These are phyloP conservation scores for Ustulina deusta DNA, from an alignment of 2,329 filamentous ascomycete species.

Conservation along the genomic window DNA sequence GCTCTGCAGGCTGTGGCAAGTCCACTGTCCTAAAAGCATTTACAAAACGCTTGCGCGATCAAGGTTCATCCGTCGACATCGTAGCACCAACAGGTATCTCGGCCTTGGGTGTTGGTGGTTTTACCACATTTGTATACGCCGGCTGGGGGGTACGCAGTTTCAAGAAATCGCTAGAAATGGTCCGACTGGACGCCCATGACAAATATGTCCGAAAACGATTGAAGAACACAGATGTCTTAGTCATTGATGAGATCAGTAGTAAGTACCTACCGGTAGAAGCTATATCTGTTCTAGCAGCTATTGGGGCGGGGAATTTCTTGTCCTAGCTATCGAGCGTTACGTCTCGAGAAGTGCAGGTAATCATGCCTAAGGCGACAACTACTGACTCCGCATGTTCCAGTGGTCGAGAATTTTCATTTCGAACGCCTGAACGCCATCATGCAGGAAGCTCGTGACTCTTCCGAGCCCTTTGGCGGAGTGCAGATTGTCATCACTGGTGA, in stretches of 20 bases:
- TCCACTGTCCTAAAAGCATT: slow-evolving; percentile 66
- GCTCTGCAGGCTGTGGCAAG: slow-evolving; percentile 71
- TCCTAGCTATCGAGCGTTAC: neutral
- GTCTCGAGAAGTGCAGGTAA: neutral
- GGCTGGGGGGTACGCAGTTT: slow-evolving; percentile 65
- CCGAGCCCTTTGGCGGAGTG: slow-evolving; percentile 57
- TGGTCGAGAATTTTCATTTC: slow-evolving; percentile 69
- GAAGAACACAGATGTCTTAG: slow-evolving; percentile 62
- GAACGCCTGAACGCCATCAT: slow-evolving; percentile 63
- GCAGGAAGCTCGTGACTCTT: slow-evolving; percentile 52
- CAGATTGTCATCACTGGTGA: slow-evolving; percentile 70
- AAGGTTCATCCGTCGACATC: slow-evolving; percentile 59
- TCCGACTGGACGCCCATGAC: slow-evolving; percentile 51
- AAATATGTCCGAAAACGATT: slow-evolving; percentile 55
- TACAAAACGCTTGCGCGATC: slow-evolving; percentile 53
- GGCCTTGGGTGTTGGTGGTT: slow-evolving; percentile 67
- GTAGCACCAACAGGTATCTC: slow-evolving; percentile 71
- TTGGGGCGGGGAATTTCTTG: neutral
- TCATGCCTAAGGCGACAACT: neutral
- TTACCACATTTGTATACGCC: slow-evolving; percentile 68
- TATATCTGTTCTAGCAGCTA: neutral
- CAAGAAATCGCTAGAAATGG: slow-evolving; percentile 54
- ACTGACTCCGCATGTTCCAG: slow-evolving; percentile 7
- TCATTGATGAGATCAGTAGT: slow-evolving; percentile 74
- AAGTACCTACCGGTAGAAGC: slow-evolving; percentile 12